Conservation (phyloP, 2,329 filamentous ascomycete genomes). For the Botrytis fabae region DNA sequence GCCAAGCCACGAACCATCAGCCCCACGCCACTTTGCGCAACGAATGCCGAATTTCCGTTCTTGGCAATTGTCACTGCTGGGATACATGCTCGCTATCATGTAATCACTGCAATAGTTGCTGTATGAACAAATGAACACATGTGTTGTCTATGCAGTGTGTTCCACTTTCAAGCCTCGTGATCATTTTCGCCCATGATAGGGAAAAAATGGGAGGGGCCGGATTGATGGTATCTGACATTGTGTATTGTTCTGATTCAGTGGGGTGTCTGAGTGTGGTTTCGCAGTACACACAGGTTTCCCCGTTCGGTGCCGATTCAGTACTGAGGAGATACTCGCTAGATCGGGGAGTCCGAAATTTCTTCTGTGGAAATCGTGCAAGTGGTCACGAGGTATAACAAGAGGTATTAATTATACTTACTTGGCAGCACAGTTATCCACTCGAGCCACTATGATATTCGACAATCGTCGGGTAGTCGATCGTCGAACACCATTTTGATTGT, state of each 20-base stretch:
- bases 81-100: background rate
- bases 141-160: background rate
- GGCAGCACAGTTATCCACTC: background rate
- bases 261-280: background rate
- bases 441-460: background rate
- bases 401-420: background rate
- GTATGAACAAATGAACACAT: background rate
- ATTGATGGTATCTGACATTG: background rate
- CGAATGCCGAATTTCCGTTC: conserved; percentile 12
- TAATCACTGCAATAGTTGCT: background rate
- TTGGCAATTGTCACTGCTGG: background rate
- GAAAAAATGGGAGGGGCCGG: background rate
- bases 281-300: background rate
- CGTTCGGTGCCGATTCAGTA: background rate
- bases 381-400: background rate
- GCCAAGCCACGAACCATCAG: conserved; percentile 12
- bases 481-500: background rate
- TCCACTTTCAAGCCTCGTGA: background rate
- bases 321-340: background rate
- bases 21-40: conserved; percentile 1
- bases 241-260: background rate
- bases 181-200: background rate
- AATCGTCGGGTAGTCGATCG: background rate
- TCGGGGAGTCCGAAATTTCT: background rate
- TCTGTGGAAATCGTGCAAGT: background rate